Evolutionary conservation across 305 asterid genomes (phyloP), one percentile per base, ranked within the genome.

Genomic region (Fraxinus floribunda): DNA sequence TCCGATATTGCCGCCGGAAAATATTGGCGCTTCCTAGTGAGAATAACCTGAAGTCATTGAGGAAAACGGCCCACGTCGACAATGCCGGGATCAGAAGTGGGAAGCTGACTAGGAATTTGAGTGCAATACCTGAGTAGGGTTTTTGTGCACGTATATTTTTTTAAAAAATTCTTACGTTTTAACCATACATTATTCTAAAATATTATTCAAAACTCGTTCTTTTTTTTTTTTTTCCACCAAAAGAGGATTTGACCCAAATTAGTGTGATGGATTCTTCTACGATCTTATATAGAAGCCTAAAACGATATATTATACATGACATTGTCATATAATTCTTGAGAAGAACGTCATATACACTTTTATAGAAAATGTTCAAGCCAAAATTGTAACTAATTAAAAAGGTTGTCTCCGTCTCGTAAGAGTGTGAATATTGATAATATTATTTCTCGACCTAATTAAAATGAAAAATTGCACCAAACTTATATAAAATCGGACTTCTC

Each of bases 101-200:
- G 57, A 83, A 84, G 81, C 80, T 77, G 55, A 11, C 79, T 75
- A 85, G 87, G 81, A 81, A 80, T 82, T 82, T 91, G 87, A 89
- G 82, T 62, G 89, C 90, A 30, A 89, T 91, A 55, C 89, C 91
- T 0, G 93, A 89, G 86, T 91, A 86, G 68, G n/a, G 15, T 2
- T 49, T 49, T 26, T 26, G 4, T 35, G 38, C 38, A 35, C 38
- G 38, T 35, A 35, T 4, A 34, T 34, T 34, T 0, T 0, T 30
- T 30, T 4, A 35, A 35, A 5, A 35, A 35, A 35, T 4, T 35
- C 39, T 5, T 35, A 4, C 39, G 6, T 36, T 36, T 36, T 36
- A 36, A 36, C 0, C 9, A 36, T 0, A 7, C 41, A 36, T 36
- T 36, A 36, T 36, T 35, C 39, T 36, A 36, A 36, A 36, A 36